Percentiles rank a stretch among this genome's conserved stretches.
phyloP scores from a whole-genome alignment of 345 rosid genomes.

The Citrus reticulata region DNA sequence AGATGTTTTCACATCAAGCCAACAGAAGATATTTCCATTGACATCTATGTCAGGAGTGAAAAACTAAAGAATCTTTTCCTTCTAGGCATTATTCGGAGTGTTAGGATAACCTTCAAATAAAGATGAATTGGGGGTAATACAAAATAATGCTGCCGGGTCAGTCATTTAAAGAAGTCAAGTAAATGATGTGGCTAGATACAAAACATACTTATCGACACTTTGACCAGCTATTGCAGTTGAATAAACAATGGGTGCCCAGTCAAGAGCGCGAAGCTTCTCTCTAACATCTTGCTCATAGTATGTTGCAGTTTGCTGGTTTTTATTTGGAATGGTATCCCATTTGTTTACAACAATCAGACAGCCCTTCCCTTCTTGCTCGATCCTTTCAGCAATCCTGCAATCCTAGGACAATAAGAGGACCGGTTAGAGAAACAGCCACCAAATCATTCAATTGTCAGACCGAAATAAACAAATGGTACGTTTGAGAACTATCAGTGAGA shows the following conservation, averaged over 20 bases:
- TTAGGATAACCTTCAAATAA: background rate
- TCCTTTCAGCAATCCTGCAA: conserved; percentile 86
- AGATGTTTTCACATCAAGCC: background rate
- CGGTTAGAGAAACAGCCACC: background rate
- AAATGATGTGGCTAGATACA: background rate
- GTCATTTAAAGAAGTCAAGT: background rate
- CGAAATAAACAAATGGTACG: background rate
- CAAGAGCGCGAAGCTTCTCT: conserved; percentile 80
- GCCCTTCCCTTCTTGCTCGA: conserved; percentile 92
- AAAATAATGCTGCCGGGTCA: background rate
- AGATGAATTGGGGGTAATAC: background rate
- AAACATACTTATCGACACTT: conserved; percentile 77
- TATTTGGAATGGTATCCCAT: conserved; percentile 97
- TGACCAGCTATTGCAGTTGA: conserved; percentile 86
- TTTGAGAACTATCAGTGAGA: conserved; percentile 1
- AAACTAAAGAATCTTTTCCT: background rate
- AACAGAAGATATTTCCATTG: background rate
- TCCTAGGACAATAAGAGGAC: conserved; percentile 42
- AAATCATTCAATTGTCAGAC: background rate
- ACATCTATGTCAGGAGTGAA: background rate
- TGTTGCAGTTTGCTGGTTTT: conserved; percentile 72
- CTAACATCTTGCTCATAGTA: conserved; percentile 88
- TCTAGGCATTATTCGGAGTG: background rate
- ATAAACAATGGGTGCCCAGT: conserved; percentile 95
- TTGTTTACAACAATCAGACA: conserved; percentile 95